Evolutionary conservation across 345 rosid genomes (phyloP).

Genomic region (Cardiospermum halicacabum): DNA sequence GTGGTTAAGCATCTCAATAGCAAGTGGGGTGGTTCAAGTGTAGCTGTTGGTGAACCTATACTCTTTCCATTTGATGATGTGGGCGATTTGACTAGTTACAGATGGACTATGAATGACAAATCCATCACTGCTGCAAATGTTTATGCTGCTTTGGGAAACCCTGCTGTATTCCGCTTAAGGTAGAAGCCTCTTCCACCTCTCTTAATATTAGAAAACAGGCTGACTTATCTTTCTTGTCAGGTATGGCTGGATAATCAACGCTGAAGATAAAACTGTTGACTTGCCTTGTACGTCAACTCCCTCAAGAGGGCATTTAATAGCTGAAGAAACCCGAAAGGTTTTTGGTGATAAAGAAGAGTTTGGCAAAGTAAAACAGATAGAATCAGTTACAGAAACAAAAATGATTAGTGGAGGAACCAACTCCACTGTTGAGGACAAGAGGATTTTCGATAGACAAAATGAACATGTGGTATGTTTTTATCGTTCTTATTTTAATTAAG

Average conservation of each 20-base stretch:
- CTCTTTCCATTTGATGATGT: conserved; percentile 48
- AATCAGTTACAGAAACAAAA: conserved; percentile 20
- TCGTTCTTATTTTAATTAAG: background rate
- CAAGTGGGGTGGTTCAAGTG: conserved; percentile 69
- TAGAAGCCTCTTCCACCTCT: conserved; percentile 16
- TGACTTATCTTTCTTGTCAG: conserved; percentile 35
- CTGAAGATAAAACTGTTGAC: conserved; percentile 20
- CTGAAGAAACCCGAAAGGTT: conserved; percentile 27
- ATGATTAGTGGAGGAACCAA: conserved; percentile 24
- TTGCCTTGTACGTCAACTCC: conserved; percentile 30
- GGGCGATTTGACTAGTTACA: conserved; percentile 24
- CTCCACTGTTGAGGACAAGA: conserved; percentile 24
- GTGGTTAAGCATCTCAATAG: conserved; percentile 59
- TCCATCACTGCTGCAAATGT: conserved; percentile 49
- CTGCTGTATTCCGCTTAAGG: conserved; percentile 82
- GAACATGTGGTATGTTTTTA: conserved; percentile 38
- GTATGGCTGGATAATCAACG: conserved; percentile 72
- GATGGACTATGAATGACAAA: conserved; percentile 51
- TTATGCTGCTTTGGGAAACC: conserved; percentile 56
- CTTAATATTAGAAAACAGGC: conserved; percentile 4
- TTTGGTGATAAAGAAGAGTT: conserved; percentile 8
- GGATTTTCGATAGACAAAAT: conserved; percentile 23
- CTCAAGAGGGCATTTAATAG: conserved; percentile 23
- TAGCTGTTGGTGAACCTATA: conserved; percentile 55
- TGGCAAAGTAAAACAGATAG: conserved; percentile 19